Percentiles rank a stretch among this genome's conserved stretches.
Conservation (phyloP, 352 stramenopile genomes). For the Phytophthora cactorum region DNA sequence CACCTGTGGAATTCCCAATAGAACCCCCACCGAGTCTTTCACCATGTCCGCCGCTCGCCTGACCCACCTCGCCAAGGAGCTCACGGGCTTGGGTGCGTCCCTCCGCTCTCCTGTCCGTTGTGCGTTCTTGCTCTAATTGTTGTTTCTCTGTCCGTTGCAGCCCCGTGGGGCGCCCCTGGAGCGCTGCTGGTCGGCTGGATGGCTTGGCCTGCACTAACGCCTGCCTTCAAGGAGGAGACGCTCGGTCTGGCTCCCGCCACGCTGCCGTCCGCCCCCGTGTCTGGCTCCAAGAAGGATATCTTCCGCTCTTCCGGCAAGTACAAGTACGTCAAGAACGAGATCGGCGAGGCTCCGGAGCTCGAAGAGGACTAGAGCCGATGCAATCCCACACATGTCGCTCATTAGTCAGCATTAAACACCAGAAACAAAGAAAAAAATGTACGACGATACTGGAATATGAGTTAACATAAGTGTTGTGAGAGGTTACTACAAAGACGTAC, state of each 20-base stretch:
- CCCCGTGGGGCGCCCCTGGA: slow-evolving; percentile 59
- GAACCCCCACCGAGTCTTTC: neutral
- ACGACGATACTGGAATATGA: slow-evolving; percentile 18
- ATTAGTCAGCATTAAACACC: neutral
- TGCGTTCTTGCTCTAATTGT: neutral
- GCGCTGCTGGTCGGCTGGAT: slow-evolving; percentile 67
- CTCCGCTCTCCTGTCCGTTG: neutral
- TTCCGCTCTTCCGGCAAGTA: slow-evolving; percentile 76
- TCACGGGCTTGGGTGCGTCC: slow-evolving; percentile 53
- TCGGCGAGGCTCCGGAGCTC: slow-evolving; percentile 75
- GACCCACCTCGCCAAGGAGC: slow-evolving; percentile 61
- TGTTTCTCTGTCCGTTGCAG: slow-evolving; percentile 20
- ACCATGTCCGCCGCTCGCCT: slow-evolving; percentile 42
- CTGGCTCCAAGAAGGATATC: slow-evolving; percentile 27
- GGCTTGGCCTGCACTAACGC: slow-evolving; percentile 73
- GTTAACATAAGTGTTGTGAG: neutral
- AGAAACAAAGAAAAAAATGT: slow-evolving; percentile 21
- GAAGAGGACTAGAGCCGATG: slow-evolving; percentile 56
- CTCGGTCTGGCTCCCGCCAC: slow-evolving; percentile 57
- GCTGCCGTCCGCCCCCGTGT: slow-evolving; percentile 31
- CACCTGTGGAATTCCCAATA: slow-evolving; percentile 19
- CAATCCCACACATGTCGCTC: neutral
- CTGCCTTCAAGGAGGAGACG: slow-evolving; percentile 76
- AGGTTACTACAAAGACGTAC: slow-evolving; percentile 15
- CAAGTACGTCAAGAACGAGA: slow-evolving; percentile 79